These are phyloP conservation scores for Sugiyamaella grinbergsii DNA, from an alignment of 1,139 yeast genomes.

Conservation along the genomic window DNA sequence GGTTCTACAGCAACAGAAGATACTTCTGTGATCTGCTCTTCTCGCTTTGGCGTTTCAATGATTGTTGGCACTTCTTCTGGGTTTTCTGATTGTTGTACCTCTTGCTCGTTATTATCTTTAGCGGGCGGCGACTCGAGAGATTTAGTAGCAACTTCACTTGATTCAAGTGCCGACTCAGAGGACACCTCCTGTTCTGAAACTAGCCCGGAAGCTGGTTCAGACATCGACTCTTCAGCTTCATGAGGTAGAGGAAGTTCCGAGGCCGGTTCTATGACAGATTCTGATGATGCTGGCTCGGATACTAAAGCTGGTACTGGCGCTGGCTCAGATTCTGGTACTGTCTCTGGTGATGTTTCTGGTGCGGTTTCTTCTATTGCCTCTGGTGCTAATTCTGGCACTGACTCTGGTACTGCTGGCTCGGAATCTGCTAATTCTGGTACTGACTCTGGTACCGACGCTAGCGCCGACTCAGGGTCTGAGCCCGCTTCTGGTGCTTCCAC, in stretches of 20 bases:
- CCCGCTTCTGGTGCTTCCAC: background rate
- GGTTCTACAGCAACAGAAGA: conserved; percentile 14
- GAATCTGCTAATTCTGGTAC: conserved; percentile 5
- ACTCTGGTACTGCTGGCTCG: conserved; percentile 8
- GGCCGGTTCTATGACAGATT: background rate
- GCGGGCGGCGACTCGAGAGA: background rate
- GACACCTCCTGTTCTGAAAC: background rate
- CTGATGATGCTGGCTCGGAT: background rate
- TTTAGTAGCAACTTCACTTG: background rate
- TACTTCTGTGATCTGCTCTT: background rate
- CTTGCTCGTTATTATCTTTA: background rate
- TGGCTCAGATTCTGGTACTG: conserved; percentile 1
- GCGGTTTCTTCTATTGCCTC: conserved; percentile 3
- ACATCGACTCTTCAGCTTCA: background rate
- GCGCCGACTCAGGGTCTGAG: background rate
- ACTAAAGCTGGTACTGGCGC: background rate
- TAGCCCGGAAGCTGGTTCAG: background rate
- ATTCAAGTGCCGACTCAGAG: background rate
- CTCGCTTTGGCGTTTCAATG: background rate
- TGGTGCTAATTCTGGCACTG: background rate
- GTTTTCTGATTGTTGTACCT: background rate
- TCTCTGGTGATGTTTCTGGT: background rate
- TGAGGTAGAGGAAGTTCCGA: no score
- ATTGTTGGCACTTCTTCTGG: background rate
- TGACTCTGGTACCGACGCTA: background rate